A percentile compares a stretch with the other conserved stretches of the same genome.
phyloP scores from a whole-genome alignment of 305 asterid genomes.

The Fraxinus dipetala region DNA sequence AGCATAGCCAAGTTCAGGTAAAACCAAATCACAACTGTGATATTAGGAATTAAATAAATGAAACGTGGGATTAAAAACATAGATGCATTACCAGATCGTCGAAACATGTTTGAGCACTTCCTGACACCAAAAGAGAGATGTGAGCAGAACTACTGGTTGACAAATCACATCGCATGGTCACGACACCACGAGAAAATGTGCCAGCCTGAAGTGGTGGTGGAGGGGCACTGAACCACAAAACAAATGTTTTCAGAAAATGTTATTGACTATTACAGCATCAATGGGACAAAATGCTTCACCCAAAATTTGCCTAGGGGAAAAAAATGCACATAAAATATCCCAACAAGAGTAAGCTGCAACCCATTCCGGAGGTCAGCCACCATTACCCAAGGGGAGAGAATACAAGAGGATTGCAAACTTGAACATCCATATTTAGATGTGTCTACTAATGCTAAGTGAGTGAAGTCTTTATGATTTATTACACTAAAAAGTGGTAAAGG shows the following conservation, averaged over 20 bases:
- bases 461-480: background rate
- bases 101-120: slow-evolving; percentile 95
- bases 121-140: slow-evolving; percentile 90
- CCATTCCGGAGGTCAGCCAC: background rate
- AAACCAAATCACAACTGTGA: background rate
- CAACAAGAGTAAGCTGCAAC: background rate
- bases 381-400: background rate
- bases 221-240: slow-evolving; percentile 59
- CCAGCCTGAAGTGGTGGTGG: slow-evolving; percentile 99
- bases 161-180: slow-evolving; percentile 94
- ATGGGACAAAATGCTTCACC: background rate
- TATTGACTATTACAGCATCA: background rate
- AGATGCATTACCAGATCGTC: slow-evolving; percentile 72
- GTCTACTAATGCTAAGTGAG: background rate
- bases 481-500: background rate
- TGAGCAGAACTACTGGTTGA: slow-evolving; percentile 92
- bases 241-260: slow-evolving; percentile 20
- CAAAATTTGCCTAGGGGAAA: background rate
- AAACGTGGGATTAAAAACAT: background rate
- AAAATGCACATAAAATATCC: background rate
- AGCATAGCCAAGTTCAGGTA: slow-evolving; percentile 18
- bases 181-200: slow-evolving; percentile 91
- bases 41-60: background rate
- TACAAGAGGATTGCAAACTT: background rate
- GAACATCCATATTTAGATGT: background rate